These are phyloP conservation scores for Trichoderma semiorbis DNA, from an alignment of 2,329 filamentous ascomycete species.

Conservation along the genomic window DNA sequence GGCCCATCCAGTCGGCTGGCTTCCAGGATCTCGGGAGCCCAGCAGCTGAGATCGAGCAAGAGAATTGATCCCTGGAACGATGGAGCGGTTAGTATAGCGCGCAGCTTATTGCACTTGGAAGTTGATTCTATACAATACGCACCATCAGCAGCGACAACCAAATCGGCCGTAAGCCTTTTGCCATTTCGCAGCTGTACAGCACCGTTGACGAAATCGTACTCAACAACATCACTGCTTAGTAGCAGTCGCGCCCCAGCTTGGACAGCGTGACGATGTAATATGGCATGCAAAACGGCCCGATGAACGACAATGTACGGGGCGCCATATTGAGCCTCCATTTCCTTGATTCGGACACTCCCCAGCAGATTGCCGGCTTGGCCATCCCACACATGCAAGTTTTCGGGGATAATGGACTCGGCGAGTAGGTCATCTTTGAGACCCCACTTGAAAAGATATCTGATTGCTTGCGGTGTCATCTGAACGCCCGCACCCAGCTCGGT, in stretches of 20 bases:
- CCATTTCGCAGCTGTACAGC: slow-evolving; percentile 26
- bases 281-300: slow-evolving; percentile 35
- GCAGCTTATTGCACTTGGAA: background rate
- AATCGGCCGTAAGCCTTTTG: slow-evolving; percentile 26
- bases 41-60: slow-evolving; percentile 24
- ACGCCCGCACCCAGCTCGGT: slow-evolving; percentile 38
- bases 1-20: slow-evolving; percentile 35
- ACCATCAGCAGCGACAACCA: slow-evolving; percentile 38
- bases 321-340: slow-evolving; percentile 26
- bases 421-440: slow-evolving; percentile 25
- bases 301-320: slow-evolving; percentile 36
- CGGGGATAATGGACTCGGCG: slow-evolving; percentile 22
- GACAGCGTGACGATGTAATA: slow-evolving; percentile 28
- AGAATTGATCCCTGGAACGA: slow-evolving; percentile 26
- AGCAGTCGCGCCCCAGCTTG: slow-evolving; percentile 27
- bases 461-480: slow-evolving; percentile 32
- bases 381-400: slow-evolving; percentile 25
- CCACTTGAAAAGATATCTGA: slow-evolving; percentile 31
- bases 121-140: background rate
- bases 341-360: slow-evolving; percentile 17
- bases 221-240: slow-evolving; percentile 25
- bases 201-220: slow-evolving; percentile 24
- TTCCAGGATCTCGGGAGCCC: slow-evolving; percentile 17
- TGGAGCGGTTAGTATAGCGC: background rate
- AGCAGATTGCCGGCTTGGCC: slow-evolving; percentile 27